A percentile compares a stretch with the other conserved stretches of the same genome.
Evolutionary conservation across 352 stramenopile genomes (phyloP).

Genomic region (Pythium phragmitis): DNA sequence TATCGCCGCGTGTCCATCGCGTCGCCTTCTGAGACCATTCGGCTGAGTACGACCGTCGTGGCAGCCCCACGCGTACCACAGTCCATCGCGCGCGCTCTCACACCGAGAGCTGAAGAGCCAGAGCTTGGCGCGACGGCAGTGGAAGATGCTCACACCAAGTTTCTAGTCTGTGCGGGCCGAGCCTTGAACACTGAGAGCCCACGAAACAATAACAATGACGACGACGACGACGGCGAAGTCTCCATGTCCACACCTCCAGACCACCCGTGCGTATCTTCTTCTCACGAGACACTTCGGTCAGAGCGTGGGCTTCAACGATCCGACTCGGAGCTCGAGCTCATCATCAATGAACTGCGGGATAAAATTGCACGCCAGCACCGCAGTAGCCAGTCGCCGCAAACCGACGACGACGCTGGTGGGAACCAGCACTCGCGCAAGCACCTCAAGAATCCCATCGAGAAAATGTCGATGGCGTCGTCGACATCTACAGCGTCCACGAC

Average conservation of each 20-base stretch:
- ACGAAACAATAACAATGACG: constrained; percentile 20
- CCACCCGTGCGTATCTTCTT: neutral
- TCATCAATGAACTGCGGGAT: constrained; percentile 60
- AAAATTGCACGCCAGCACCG: constrained; percentile 50
- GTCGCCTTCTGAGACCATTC: constrained; percentile 14
- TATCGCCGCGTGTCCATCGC: neutral
- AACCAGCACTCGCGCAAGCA: constrained; percentile 37
- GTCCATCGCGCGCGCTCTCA: neutral
- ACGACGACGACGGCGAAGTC: neutral
- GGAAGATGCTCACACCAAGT: constrained; percentile 2
- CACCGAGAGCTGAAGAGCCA: neutral
- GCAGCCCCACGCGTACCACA: neutral
- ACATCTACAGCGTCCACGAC: constrained; percentile 1
- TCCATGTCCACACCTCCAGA: neutral
- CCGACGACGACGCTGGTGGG: neutral
- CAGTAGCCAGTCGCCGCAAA: neutral
- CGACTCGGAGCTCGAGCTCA: constrained; percentile 65
- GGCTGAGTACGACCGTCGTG: constrained; percentile 13
- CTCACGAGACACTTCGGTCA: constrained; percentile 3
- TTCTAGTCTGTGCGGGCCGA: constrained; percentile 22
- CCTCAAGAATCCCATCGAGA: constrained; percentile 67
- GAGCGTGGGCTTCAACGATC: constrained; percentile 31
- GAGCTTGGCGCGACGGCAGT: too few relatives aligned
- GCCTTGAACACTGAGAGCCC: constrained; percentile 11
- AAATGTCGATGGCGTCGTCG: constrained; percentile 33